A percentile compares a stretch with the other conserved stretches of the same genome.
Evolutionary conservation across 83 land plant species (phyloP).

Genomic region (Picea mariana): DNA sequence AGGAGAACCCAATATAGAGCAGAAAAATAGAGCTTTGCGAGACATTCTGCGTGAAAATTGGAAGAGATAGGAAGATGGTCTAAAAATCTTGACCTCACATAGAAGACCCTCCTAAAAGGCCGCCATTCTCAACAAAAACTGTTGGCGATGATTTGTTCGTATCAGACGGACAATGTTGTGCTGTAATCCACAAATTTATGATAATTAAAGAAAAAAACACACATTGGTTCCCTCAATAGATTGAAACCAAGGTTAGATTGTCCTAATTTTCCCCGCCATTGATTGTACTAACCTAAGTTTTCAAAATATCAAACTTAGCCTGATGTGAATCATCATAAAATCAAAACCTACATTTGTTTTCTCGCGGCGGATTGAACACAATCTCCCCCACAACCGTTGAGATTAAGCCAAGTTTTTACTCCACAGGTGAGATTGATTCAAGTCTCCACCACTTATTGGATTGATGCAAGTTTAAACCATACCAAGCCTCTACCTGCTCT

Average conservation of each 20-base stretch:
- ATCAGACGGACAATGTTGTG: background rate
- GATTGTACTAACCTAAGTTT: too few species aligned
- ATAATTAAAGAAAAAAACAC: background rate
- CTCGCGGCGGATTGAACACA: too few species aligned
- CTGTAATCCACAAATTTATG: background rate
- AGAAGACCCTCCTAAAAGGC: too few species aligned
- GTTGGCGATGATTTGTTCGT: background rate
- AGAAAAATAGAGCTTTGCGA: background rate
- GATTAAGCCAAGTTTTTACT: background rate
- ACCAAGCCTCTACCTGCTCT: background rate
- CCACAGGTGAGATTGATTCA: background rate
- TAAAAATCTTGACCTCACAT: background rate
- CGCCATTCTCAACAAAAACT: background rate
- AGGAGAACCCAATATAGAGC: background rate
- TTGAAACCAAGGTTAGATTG: background rate
- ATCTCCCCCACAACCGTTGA: background rate
- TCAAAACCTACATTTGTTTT: too few species aligned
- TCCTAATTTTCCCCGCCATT: too few species aligned
- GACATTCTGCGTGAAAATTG: background rate
- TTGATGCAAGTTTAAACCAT: background rate
- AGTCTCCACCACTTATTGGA: background rate
- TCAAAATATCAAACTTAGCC: too few species aligned
- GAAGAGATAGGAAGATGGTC: background rate
- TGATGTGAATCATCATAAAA: too few species aligned
- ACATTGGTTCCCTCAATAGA: background rate